Conservation (phyloP, 306 rosid species). For the Ormosia emarginata region DNA sequence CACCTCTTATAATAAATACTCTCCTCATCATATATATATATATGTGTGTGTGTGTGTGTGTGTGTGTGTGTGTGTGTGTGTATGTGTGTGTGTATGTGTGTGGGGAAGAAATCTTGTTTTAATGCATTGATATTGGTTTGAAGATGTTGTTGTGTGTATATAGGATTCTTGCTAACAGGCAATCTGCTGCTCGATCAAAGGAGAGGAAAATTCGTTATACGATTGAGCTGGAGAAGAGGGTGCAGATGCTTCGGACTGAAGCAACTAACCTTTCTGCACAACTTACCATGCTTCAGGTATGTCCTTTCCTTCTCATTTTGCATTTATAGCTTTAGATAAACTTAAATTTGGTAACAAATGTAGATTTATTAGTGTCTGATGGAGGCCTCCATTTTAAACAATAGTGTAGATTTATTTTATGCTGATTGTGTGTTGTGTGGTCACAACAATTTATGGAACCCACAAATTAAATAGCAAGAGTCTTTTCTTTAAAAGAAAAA, state of each 20-base stretch:
- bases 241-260: constrained; percentile 87
- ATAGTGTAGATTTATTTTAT: too few relatives aligned
- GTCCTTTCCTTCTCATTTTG: constrained; percentile 4
- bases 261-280: constrained; percentile 90
- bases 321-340: constrained; percentile 1
- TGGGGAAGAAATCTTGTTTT: neutral
- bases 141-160: neutral
- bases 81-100: too few relatives aligned
- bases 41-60: too few relatives aligned
- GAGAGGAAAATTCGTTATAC: constrained; percentile 89
- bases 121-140: constrained; percentile 1
- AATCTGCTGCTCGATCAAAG: constrained; percentile 91
- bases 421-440: too few relatives aligned
- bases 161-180: constrained; percentile 92
- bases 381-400: too few relatives aligned
- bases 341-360: constrained; percentile 2
- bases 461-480: neutral
- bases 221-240: constrained; percentile 84
- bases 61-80: too few relatives aligned
- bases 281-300: constrained; percentile 79
- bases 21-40: too few relatives aligned
- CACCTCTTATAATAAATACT: too few relatives aligned
- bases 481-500: neutral
- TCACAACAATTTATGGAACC: too few relatives aligned
- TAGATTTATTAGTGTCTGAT: neutral